These are phyloP conservation scores for Myriosclerotinia scirpicola DNA, from an alignment of 2,329 filamentous ascomycete species.

Conservation along the genomic window DNA sequence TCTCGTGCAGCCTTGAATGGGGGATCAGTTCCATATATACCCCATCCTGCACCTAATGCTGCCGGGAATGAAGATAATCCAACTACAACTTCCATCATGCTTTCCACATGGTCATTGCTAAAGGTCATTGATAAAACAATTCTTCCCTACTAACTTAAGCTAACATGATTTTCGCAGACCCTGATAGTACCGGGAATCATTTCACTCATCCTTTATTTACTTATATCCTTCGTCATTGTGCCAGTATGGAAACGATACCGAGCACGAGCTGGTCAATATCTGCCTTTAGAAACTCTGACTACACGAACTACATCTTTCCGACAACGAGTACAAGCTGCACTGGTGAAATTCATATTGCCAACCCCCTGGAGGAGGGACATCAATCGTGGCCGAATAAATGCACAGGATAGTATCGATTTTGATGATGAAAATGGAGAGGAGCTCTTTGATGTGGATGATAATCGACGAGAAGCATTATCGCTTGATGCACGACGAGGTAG, in stretches of 20 bases:
- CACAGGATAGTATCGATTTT: slow-evolving; percentile 52
- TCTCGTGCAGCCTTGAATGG: slow-evolving; percentile 9
- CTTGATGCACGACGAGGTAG: slow-evolving; percentile 42
- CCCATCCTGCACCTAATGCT: slow-evolving; percentile 38
- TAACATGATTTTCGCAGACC: slow-evolving; percentile 50
- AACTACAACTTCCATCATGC: slow-evolving; percentile 31
- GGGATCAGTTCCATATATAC: slow-evolving; percentile 27
- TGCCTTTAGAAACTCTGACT: slow-evolving; percentile 65
- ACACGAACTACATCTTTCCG: slow-evolving; percentile 56
- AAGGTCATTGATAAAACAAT: slow-evolving; percentile 31
- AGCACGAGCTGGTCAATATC: slow-evolving; percentile 70
- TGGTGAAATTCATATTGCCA: slow-evolving; percentile 47
- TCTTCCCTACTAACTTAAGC: not conserved
- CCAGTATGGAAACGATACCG: slow-evolving; percentile 70
- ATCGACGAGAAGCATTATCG: slow-evolving; percentile 46
- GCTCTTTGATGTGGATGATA: slow-evolving; percentile 56
- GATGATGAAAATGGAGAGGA: slow-evolving; percentile 70
- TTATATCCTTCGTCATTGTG: slow-evolving; percentile 63
- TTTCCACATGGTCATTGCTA: slow-evolving; percentile 36
- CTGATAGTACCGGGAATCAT: slow-evolving; percentile 69
- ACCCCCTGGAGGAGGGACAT: slow-evolving; percentile 51
- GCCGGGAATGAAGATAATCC: slow-evolving; percentile 35
- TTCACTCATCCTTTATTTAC: slow-evolving; percentile 66
- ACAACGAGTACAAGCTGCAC: slow-evolving; percentile 48
- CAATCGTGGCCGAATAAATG: slow-evolving; percentile 44